These are phyloP conservation scores for Phytophthora kernoviae DNA, from an alignment of 352 stramenopile genomes.

Conservation along the genomic window DNA sequence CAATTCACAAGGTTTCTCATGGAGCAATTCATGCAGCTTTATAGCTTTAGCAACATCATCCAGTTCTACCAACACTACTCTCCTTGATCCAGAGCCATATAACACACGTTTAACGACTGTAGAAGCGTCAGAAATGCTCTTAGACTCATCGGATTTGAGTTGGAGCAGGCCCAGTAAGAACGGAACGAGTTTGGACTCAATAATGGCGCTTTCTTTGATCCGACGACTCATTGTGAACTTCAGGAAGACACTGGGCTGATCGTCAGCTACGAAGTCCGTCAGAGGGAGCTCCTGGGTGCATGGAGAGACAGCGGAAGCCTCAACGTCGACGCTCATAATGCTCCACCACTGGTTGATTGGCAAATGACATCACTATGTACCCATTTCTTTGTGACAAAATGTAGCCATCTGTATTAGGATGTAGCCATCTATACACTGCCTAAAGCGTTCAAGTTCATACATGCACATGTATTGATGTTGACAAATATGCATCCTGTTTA, in stretches of 20 bases:
- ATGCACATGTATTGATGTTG: no score
- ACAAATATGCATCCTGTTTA: no score
- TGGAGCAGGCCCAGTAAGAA: slow-evolving; percentile 48
- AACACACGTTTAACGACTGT: slow-evolving; percentile 47
- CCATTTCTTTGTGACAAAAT: slow-evolving; percentile 5
- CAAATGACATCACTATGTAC: background rate
- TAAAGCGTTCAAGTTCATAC: no score
- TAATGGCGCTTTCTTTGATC: slow-evolving; percentile 57
- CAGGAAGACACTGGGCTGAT: slow-evolving; percentile 56
- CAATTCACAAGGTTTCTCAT: slow-evolving; percentile 63
- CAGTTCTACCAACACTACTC: slow-evolving; percentile 56
- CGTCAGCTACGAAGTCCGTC: slow-evolving; percentile 57
- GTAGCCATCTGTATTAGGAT: slow-evolving; percentile 17
- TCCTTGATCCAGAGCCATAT: slow-evolving; percentile 62
- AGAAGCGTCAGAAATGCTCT: no score
- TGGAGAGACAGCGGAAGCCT: background rate
- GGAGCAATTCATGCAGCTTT: slow-evolving; percentile 48
- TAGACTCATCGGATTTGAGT: background rate
- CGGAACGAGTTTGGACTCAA: slow-evolving; percentile 49
- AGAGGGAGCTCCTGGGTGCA: slow-evolving; percentile 18
- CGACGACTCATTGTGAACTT: slow-evolving; percentile 79
- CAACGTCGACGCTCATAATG: slow-evolving; percentile 5
- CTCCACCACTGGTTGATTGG: background rate
- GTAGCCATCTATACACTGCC: no score
- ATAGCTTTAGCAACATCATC: slow-evolving; percentile 9